Evolutionary conservation across 257 asterid genomes (phyloP).

Genomic region (Penstemon newberryi): DNA sequence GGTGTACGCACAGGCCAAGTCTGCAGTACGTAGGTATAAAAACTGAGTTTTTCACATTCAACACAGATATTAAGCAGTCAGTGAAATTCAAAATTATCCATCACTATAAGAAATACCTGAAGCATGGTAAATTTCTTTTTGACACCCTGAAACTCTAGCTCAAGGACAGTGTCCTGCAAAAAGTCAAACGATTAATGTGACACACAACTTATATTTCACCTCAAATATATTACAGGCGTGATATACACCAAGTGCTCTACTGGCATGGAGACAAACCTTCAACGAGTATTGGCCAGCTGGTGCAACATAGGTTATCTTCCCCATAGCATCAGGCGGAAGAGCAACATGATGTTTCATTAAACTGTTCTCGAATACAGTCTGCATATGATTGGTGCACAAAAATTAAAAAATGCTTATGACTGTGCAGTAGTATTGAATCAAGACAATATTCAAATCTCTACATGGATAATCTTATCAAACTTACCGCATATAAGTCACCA

Average conservation of each 20-base stretch:
- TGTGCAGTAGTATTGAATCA: slow-evolving; percentile 20
- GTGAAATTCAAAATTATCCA: slow-evolving; percentile 23
- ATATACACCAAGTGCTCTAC: slow-evolving; percentile 13
- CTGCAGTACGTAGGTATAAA: slow-evolving; percentile 45
- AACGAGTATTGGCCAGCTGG: slow-evolving; percentile 95
- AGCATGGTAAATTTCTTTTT: slow-evolving; percentile 93
- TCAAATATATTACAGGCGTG: background rate
- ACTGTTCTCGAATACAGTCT: slow-evolving; percentile 87
- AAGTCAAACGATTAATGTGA: slow-evolving; percentile 27
- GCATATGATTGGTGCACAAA: slow-evolving; percentile 37
- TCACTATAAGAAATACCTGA: slow-evolving; percentile 53
- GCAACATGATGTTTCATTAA: slow-evolving; percentile 85
- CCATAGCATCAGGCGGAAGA: slow-evolving; percentile 98
- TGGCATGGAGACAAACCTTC: slow-evolving; percentile 56
- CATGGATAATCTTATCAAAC: slow-evolving; percentile 35
- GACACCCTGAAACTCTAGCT: slow-evolving; percentile 99
- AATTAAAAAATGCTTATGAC: slow-evolving; percentile 8
- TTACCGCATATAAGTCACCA: slow-evolving; percentile 96
- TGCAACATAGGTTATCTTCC: slow-evolving; percentile 87
- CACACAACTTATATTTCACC: background rate
- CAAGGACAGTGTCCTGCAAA: slow-evolving; percentile 94
- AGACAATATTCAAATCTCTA: slow-evolving; percentile 16
- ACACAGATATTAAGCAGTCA: slow-evolving; percentile 14
- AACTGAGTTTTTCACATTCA: slow-evolving; percentile 28
- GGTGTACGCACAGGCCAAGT: slow-evolving; percentile 98